phyloP scores from a whole-genome alignment of 225 moss, liverwort and hornwort species.

The Pseudisothecium myosuroides region DNA sequence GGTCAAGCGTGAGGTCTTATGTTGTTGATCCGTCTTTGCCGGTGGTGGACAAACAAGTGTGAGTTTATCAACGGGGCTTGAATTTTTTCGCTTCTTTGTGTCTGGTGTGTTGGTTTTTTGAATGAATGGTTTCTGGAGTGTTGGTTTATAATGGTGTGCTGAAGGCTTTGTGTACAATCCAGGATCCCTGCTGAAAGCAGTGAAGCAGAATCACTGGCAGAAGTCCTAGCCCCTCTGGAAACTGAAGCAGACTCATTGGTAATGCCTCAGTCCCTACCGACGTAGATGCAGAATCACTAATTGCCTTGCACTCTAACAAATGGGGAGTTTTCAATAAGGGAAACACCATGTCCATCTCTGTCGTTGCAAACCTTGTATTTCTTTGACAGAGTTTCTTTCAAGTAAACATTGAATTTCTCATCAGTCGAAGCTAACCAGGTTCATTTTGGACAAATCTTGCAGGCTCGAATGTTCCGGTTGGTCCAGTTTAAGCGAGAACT shows the following conservation, averaged over 20 bases:
- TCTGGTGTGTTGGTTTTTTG: not conserved
- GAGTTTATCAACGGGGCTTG: not conserved
- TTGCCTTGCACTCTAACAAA: not conserved
- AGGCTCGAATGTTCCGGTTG: not conserved
- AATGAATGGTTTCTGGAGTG: not conserved
- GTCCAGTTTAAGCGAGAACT: not conserved
- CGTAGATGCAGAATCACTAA: not conserved
- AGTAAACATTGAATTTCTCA: not conserved
- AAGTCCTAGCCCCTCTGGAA: not conserved
- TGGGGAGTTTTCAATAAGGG: not conserved
- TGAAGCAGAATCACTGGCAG: not conserved
- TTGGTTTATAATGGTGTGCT: not conserved
- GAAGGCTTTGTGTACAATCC: not conserved
- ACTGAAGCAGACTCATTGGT: not conserved
- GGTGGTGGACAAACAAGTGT: not conserved
- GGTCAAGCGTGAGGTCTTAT: not conserved
- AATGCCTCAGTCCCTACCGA: not conserved
- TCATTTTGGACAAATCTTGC: not conserved
- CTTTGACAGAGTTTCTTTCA: not conserved
- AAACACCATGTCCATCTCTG: not conserved
- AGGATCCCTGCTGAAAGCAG: not conserved
- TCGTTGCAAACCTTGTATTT: not conserved
- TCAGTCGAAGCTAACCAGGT: not conserved
- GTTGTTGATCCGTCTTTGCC: not conserved
- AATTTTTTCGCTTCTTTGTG: not conserved